Conservation (phyloP, 805 yeast genomes). For the Scheffersomyces ergatensis region DNA sequence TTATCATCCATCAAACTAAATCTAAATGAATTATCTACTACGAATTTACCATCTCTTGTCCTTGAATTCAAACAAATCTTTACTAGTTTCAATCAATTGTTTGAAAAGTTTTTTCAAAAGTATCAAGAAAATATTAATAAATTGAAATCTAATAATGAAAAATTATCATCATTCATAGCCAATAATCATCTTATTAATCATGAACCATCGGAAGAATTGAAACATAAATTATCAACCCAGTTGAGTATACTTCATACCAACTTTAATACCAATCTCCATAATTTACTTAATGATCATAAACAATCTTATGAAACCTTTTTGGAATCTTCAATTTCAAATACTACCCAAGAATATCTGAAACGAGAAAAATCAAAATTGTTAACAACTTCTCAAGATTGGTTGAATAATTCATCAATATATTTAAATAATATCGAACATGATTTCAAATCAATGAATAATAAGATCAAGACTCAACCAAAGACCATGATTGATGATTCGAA, state of each 20-base stretch:
- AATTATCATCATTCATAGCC: neutral
- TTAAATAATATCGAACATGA: neutral
- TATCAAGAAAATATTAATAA: neutral
- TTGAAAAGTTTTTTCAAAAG: neutral
- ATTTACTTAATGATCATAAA: neutral
- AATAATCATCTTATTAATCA: neutral
- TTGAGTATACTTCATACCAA: neutral
- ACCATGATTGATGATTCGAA: neutral
- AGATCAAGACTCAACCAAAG: neutral
- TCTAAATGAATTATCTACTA: neutral
- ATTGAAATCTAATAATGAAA: neutral
- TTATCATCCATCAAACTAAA: neutral
- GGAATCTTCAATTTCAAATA: neutral
- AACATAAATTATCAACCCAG: neutral
- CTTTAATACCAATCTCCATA: neutral
- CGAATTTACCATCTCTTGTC: neutral
- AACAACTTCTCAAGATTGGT: neutral
- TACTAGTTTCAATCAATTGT: neutral
- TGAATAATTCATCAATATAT: neutral
- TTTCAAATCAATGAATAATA: neutral
- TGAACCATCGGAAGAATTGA: neutral
- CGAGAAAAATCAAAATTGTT: neutral
- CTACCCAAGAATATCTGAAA: neutral
- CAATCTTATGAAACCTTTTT: neutral
- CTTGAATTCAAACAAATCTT: neutral